These are phyloP conservation scores for Xylaria sp. DNA, from an alignment of 2,329 filamentous ascomycete species.

Conservation along the genomic window DNA sequence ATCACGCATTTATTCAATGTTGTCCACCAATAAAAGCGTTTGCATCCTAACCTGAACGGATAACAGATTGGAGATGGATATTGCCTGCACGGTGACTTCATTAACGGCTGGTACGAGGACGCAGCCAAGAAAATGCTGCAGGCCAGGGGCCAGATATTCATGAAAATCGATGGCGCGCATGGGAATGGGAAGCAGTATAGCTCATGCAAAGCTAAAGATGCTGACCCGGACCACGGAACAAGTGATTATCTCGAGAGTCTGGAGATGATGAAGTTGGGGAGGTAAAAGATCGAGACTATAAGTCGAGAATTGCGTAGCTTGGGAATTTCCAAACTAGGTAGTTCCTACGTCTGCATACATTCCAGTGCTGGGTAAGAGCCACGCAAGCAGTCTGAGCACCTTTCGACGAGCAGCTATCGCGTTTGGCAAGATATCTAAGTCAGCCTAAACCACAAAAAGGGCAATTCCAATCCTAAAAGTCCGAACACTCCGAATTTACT, in stretches of 20 bases:
- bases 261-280: constrained; percentile 31
- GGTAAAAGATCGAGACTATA: background rate
- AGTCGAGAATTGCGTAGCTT: background rate
- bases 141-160: constrained; percentile 44
- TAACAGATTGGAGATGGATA: constrained; percentile 45
- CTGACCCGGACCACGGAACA: constrained; percentile 53
- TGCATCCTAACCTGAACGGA: background rate
- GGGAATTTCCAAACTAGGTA: background rate
- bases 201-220: constrained; percentile 51
- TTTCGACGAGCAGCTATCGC: background rate
- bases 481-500: no score
- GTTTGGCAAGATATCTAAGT: background rate
- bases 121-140: constrained; percentile 54
- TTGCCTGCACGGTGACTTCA: constrained; percentile 58
- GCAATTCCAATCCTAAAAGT: no score
- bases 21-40: background rate
- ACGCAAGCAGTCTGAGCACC: background rate
- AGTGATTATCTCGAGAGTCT: constrained; percentile 53
- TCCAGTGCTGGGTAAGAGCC: background rate
- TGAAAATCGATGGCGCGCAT: constrained; percentile 49
- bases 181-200: constrained; percentile 47
- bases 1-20: background rate
- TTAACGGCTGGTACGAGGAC: constrained; percentile 57
- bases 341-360: background rate
- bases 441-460: no score